Base-by-base conservation (phyloP, 228 moss, liverwort and hornwort species). In the Sphagnum magellanicum region DNA sequence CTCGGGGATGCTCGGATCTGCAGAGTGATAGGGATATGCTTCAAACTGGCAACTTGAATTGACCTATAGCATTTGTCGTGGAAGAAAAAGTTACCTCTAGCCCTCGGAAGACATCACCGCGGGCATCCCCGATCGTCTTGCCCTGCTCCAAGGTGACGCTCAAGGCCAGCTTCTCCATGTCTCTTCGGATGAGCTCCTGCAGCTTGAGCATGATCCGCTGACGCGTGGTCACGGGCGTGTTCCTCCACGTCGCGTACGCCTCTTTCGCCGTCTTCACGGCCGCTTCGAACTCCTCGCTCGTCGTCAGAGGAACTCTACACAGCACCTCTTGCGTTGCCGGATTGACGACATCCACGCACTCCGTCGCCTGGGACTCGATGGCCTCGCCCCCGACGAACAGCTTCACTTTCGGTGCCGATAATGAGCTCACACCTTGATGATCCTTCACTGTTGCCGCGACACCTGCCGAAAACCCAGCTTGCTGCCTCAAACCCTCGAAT, bases 171-270 rank as follows among this genome's bases (percentile, higher is more conserved):
- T 88, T 91, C 59, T 96, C 96, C 96, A 89, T 93, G 73, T 93
- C 96, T 55, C 96, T 79, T 5, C 96, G 91, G 69, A 96, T 96
- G 53, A 96, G 86, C 82, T 85, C 93, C 82, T 96, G 96, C 74
- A 96, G 70, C 87, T 96, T 96, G 63, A 96, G 83, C 96, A 96
- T 96, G 50, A 91, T 76, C 14, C 96, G 81, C 76, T 96, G 96
- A 64, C 96, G 74, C 64, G 84, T 78, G 3, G 96, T 93, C 77
- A 96, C 77, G 60, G 96, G 96, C 8, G 85, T 90, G 9, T 75
- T 79, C 68, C 81, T 91, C 96, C 96, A 96, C 50, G 81, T 84
- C 14, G 84, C 72, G 76, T 69, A 96, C 0, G 96, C 93, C 63
- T 86, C 80, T 68, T 88, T 93, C 13, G 96, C 96, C 63, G 87